A percentile compares a stretch with the other conserved stretches of the same genome.
phyloP scores from a whole-genome alignment of 148 eudicot species.

The Persicaria maculosa region DNA sequence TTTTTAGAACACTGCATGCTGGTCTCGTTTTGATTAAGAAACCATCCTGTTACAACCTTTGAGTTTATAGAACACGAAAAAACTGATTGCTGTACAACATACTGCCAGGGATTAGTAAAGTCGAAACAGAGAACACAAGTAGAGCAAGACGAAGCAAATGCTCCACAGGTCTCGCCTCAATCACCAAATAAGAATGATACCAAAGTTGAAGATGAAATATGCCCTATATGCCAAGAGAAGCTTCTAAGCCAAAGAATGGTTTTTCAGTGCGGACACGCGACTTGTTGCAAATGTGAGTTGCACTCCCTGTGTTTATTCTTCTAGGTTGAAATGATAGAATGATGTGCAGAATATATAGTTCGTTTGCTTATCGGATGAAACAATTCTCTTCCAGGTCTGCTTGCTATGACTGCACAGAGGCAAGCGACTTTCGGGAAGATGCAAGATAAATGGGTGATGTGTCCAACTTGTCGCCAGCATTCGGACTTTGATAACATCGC shows the following conservation, averaged over 20 bases:
- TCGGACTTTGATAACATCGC: conserved; percentile 70
- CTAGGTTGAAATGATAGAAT: no score
- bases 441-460: conserved; percentile 55
- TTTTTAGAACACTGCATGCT: neutral
- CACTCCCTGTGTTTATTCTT: no score
- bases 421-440: conserved; percentile 28
- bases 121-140: conserved; percentile 38
- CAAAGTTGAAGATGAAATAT: conserved; percentile 41
- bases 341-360: neutral
- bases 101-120: conserved; percentile 61
- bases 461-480: conserved; percentile 89
- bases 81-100: no score
- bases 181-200: conserved; percentile 19
- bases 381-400: conserved; percentile 48
- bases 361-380: neutral
- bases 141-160: conserved; percentile 22
- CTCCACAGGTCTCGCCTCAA: conserved; percentile 14
- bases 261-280: conserved; percentile 85
- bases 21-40: neutral
- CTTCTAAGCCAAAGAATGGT: conserved; percentile 81
- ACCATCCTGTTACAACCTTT: neutral
- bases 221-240: conserved; percentile 93
- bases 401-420: conserved; percentile 58
- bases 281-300: conserved; percentile 85
- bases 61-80: neutral